Percentiles rank a stretch among this genome's conserved stretches.
These are phyloP conservation scores for Quercus mongolica DNA, from an alignment of 306 rosid species.

Conservation along the genomic window DNA sequence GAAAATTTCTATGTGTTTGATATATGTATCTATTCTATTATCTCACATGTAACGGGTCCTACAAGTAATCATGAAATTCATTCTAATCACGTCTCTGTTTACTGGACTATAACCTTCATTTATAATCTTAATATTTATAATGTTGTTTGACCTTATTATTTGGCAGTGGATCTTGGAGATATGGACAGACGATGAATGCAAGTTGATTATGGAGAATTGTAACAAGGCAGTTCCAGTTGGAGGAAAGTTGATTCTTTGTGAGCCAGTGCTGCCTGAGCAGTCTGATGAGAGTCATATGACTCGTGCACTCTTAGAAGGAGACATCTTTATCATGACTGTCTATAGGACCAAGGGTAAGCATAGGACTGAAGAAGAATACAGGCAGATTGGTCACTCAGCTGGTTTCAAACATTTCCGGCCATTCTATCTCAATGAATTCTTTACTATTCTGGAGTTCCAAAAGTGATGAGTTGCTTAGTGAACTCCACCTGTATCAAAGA, in stretches of 20 bases:
- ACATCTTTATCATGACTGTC: conserved; percentile 83
- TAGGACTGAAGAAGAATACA: conserved; percentile 63
- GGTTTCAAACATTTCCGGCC: conserved; percentile 64
- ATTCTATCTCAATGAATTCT: conserved; percentile 60
- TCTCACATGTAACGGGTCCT: no score
- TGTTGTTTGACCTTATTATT: neutral
- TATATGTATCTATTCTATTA: no score
- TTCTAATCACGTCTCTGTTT: no score
- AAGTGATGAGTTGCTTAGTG: conserved; percentile 20
- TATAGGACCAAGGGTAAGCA: conserved; percentile 79
- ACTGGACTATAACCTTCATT: no score
- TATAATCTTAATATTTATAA: no score
- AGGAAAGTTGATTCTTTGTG: conserved; percentile 81
- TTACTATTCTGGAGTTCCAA: conserved; percentile 62
- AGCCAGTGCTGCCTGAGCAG: conserved; percentile 73
- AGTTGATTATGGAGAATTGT: conserved; percentile 65
- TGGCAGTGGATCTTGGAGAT: conserved; percentile 80
- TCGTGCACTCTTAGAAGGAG: conserved; percentile 67
- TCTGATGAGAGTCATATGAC: conserved; percentile 76
- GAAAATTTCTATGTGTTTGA: no score
- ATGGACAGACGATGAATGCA: conserved; percentile 85
- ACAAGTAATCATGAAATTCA: no score
- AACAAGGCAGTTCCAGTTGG: conserved; percentile 71
- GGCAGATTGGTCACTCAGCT: conserved; percentile 44
- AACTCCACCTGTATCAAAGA: neutral